A percentile compares a stretch with the other conserved stretches of the same genome.
Conservation (phyloP, 78 protist species). For the Dictyostelium capitatum region DNA sequence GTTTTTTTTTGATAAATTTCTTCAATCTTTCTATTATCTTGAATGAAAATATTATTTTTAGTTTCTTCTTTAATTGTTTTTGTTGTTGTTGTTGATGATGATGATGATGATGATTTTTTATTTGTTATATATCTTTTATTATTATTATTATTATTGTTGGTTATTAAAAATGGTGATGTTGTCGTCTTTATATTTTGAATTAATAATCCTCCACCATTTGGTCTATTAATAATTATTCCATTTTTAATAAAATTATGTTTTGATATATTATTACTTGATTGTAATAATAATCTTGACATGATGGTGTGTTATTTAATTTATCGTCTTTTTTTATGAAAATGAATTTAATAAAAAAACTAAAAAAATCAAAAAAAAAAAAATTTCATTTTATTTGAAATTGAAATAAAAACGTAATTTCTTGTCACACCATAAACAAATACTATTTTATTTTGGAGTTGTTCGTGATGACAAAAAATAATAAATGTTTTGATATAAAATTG, state of each 20-base stretch:
- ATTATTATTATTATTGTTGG: neutral
- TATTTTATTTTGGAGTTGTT: too few species aligned
- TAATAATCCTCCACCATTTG: neutral
- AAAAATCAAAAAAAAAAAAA: too few species aligned
- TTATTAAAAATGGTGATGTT: neutral
- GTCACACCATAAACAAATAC: too few species aligned
- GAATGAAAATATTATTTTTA: too few species aligned
- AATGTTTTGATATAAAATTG: too few species aligned
- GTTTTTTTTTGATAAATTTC: conserved; percentile 92
- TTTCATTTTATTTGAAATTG: too few species aligned
- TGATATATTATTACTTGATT: neutral
- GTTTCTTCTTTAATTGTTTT: neutral
- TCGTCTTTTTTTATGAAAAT: too few species aligned
- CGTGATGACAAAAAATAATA: too few species aligned
- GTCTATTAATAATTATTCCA: neutral
- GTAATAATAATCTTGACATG: conserved; percentile 12
- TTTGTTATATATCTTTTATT: neutral
- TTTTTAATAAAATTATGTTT: neutral
- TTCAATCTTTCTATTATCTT: conserved; percentile 69
- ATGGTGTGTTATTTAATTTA: neutral
- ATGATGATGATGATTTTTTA: neutral
- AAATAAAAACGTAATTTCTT: too few species aligned
- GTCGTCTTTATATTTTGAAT: neutral
- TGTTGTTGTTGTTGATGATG: neutral
- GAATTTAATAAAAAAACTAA: too few species aligned